Evolutionary conservation across 179 eudicot genomes (phyloP).

Genomic region (Spergularia azorica): DNA sequence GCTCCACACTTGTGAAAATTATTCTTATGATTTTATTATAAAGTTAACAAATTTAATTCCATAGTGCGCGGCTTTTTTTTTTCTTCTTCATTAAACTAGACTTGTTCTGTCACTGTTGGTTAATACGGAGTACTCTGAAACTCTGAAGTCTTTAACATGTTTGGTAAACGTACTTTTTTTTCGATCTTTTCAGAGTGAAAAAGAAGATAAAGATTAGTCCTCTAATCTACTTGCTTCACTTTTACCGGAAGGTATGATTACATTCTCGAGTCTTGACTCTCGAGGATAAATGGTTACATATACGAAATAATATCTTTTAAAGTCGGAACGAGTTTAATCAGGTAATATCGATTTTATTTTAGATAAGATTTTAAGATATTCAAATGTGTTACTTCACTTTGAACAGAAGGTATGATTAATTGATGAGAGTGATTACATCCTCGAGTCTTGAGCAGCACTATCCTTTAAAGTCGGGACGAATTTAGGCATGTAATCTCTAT

Average conservation of each 20-base stretch:
- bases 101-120: neutral
- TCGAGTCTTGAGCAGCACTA: too few relatives aligned
- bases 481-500: too few relatives aligned
- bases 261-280: too few relatives aligned
- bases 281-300: too few relatives aligned
- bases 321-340: too few relatives aligned
- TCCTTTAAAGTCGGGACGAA: too few relatives aligned
- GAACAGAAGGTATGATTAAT: too few relatives aligned
- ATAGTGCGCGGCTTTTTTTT: slow-evolving; percentile 12
- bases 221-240: neutral
- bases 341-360: too few relatives aligned
- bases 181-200: neutral
- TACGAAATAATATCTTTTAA: too few relatives aligned
- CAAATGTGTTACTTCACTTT: too few relatives aligned
- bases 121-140: neutral
- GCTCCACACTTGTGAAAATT: neutral
- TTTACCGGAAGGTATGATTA: neutral
- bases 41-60: neutral
- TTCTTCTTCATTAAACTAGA: neutral
- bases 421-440: too few relatives aligned
- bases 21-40: neutral
- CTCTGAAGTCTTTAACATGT: neutral
- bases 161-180: neutral
- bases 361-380: too few relatives aligned
- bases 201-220: neutral